Evolutionary conservation across 177 flowering plant genomes (phyloP).

Genomic region (Tripterygium wilfordii): DNA sequence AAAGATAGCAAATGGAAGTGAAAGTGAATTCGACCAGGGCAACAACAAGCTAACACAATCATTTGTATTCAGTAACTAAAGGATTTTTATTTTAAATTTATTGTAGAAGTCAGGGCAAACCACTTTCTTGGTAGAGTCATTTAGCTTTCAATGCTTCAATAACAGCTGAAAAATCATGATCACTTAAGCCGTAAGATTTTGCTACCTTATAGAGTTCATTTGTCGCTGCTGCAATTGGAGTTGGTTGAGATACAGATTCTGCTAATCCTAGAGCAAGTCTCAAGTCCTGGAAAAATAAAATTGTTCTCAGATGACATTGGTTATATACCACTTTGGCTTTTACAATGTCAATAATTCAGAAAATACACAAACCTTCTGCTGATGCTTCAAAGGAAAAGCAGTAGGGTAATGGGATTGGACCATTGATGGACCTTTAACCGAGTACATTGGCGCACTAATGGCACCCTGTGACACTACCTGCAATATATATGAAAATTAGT

Average conservation of each 20-base stretch:
- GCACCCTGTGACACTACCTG: slow-evolving; percentile 94
- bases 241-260: slow-evolving; percentile 75
- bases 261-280: slow-evolving; percentile 63
- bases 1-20: too few species aligned
- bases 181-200: slow-evolving; percentile 72
- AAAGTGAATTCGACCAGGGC: too few species aligned
- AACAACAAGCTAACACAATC: too few species aligned
- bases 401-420: slow-evolving; percentile 69
- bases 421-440: slow-evolving; percentile 88
- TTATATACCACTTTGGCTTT: too few species aligned
- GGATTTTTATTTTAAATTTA: too few species aligned
- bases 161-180: slow-evolving; percentile 83
- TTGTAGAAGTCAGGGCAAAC: too few species aligned
- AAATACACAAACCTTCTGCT: slow-evolving; percentile 86
- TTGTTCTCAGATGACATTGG: neutral
- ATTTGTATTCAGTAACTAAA: too few species aligned
- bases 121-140: slow-evolving; percentile 17
- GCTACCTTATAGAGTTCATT: slow-evolving; percentile 90
- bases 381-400: slow-evolving; percentile 93
- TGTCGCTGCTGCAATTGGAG: slow-evolving; percentile 92
- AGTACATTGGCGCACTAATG: slow-evolving; percentile 95
- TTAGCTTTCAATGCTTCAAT: slow-evolving; percentile 62
- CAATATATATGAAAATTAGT: too few species aligned
- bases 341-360: too few species aligned
- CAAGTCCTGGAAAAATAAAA: slow-evolving; percentile 44